Percentiles rank a stretch among this genome's conserved stretches.
Conservation (phyloP, 164 flowering plant species). For the Umbilicus rupestris region DNA sequence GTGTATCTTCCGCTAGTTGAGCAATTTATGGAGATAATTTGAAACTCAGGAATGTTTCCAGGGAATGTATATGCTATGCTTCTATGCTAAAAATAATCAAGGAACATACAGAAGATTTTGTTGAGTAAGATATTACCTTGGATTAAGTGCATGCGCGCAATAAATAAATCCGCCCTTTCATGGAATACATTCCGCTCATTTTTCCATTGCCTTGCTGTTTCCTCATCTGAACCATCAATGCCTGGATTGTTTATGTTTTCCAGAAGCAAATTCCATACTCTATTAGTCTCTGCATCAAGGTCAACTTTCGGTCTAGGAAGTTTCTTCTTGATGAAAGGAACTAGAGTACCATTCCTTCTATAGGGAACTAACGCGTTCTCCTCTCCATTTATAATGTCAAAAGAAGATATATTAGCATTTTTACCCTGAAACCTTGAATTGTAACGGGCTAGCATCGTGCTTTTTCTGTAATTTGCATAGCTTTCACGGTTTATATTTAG, state of each 20-base stretch:
- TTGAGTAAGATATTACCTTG: conserved; percentile 36
- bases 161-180: conserved; percentile 38
- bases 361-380: not conserved
- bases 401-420: not conserved
- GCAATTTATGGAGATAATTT: not conserved
- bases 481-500: conserved; percentile 3
- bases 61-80: not conserved
- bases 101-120: not conserved
- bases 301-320: conserved; percentile 11
- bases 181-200: conserved; percentile 30
- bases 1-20: not conserved
- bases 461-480: not conserved
- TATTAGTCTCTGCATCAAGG: conserved; percentile 19
- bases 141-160: conserved; percentile 46
- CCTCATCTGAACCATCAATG: conserved; percentile 16
- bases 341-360: not conserved
- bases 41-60: too few relatives aligned
- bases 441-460: not conserved
- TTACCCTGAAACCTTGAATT: not conserved
- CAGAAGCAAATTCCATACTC: conserved; percentile 20
- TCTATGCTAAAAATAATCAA: not conserved
- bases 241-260: conserved; percentile 11
- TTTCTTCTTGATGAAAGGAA: conserved; percentile 12
- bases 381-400: not conserved
- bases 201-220: conserved; percentile 36